Conservation (phyloP, 495 filamentous ascomycete species). For the Bacidia gigantensis region DNA sequence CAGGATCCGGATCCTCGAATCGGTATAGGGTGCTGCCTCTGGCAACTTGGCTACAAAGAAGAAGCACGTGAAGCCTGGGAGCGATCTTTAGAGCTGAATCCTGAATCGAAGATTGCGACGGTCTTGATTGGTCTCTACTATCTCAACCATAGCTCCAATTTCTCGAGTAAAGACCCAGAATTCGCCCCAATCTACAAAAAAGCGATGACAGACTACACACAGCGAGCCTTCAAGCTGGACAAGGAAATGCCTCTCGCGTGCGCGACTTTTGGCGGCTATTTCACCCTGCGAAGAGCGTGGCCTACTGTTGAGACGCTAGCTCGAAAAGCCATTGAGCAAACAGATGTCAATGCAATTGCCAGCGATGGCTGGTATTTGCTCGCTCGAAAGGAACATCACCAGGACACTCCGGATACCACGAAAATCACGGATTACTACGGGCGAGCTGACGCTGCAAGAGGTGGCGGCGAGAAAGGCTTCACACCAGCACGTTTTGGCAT, state of each 20-base stretch:
- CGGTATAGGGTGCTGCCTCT: slow-evolving; percentile 88
- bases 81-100: slow-evolving; percentile 70
- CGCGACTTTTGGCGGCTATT: slow-evolving; percentile 77
- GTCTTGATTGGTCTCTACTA: slow-evolving; percentile 81
- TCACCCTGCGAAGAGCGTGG: slow-evolving; percentile 63
- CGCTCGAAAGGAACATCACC: slow-evolving; percentile 75
- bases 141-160: slow-evolving; percentile 65
- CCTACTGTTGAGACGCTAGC: slow-evolving; percentile 70
- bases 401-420: slow-evolving; percentile 42
- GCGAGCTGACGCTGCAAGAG: slow-evolving; percentile 76
- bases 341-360: slow-evolving; percentile 87
- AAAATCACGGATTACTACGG: slow-evolving; percentile 71
- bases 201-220: slow-evolving; percentile 86
- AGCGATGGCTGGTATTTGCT: slow-evolving; percentile 95
- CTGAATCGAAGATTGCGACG: slow-evolving; percentile 80
- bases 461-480: slow-evolving; percentile 75
- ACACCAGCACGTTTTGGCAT: slow-evolving; percentile 85
- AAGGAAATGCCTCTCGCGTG: slow-evolving; percentile 85
- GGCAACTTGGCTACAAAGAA: slow-evolving; percentile 87
- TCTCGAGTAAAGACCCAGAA: slow-evolving; percentile 59
- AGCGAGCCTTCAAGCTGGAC: slow-evolving; percentile 89
- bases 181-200: slow-evolving; percentile 77
- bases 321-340: slow-evolving; percentile 85
- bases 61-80: slow-evolving; percentile 86
- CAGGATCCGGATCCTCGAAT: slow-evolving; percentile 92